phyloP scores from a whole-genome alignment of 108 stramenopile species.

The Nitzschia sp. region DNA sequence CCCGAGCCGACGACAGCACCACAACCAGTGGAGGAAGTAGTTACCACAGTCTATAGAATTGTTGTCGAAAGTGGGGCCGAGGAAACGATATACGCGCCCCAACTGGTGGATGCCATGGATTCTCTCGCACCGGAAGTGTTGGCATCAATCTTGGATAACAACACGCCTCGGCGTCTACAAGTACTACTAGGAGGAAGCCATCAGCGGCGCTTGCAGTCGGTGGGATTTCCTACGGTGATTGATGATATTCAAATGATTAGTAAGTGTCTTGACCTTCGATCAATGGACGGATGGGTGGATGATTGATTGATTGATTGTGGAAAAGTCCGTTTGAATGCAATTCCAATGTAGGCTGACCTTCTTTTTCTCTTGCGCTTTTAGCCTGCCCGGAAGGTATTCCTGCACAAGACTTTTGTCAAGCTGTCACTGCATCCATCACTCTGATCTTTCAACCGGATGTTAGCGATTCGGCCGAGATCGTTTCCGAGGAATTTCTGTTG shows the following conservation, averaged over 20 bases:
- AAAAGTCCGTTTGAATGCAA: too few relatives aligned
- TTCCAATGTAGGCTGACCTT: too few relatives aligned
- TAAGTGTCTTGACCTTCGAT: conserved; percentile 3
- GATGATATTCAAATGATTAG: background rate
- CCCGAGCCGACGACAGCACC: background rate
- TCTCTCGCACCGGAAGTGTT: conserved; percentile 27
- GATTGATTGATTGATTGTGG: background rate
- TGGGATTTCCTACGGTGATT: conserved; percentile 22
- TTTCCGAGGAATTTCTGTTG: conserved; percentile 2
- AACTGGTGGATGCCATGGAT: conserved; percentile 39
- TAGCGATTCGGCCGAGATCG: background rate
- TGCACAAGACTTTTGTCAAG: conserved; percentile 16
- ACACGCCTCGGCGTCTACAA: background rate
- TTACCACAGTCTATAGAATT: conserved; percentile 3
- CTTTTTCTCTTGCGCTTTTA: background rate
- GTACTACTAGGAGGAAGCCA: background rate
- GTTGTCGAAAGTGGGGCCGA: background rate
- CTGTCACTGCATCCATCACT: conserved; percentile 12
- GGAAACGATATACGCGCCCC: background rate
- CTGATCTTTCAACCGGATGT: conserved; percentile 27
- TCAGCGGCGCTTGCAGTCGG: conserved; percentile 10
- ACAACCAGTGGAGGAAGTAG: background rate
- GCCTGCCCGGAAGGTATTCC: conserved; percentile 7
- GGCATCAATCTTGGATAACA: background rate
- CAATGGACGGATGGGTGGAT: background rate